Percentiles rank a stretch among this genome's conserved stretches.
phyloP scores from a whole-genome alignment of 306 rosid species.

The Geum urbanum region DNA sequence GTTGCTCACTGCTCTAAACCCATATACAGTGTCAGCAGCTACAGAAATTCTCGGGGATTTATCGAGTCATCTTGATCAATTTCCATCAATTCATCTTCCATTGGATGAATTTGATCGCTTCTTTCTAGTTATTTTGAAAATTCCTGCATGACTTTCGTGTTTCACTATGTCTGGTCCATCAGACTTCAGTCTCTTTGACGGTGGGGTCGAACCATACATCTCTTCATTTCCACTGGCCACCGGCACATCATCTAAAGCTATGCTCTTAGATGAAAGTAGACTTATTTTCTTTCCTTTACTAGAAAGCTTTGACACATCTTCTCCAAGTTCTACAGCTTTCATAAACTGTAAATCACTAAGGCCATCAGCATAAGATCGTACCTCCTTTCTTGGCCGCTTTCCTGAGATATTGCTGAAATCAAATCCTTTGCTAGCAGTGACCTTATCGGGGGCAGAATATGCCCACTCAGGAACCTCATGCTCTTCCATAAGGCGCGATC shows the following conservation, averaged over 20 bases:
- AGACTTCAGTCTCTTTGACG: conserved; percentile 53
- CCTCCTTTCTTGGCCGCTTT: conserved; percentile 87
- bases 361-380: conserved; percentile 65
- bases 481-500: conserved; percentile 94
- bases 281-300: conserved; percentile 55
- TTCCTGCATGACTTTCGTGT: conserved; percentile 42
- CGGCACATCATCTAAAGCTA: conserved; percentile 35
- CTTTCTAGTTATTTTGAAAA: conserved; percentile 81
- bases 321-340: conserved; percentile 94
- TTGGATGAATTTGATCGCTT: conserved; percentile 78
- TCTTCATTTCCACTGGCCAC: conserved; percentile 55
- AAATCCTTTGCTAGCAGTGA: conserved; percentile 44
- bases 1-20: conserved; percentile 23
- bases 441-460: conserved; percentile 58
- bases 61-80: conserved; percentile 33
- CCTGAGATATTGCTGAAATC: conserved; percentile 41
- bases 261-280: conserved; percentile 41
- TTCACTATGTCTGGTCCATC: conserved; percentile 47
- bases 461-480: conserved; percentile 99
- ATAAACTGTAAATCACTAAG: conserved; percentile 86
- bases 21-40: conserved; percentile 24
- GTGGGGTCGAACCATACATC: conserved; percentile 37
- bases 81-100: conserved; percentile 65
- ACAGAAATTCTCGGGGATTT: not conserved
- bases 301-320: conserved; percentile 52